Evolutionary conservation across 371 early-diverging fungal species (phyloP).

Genomic region (Rhizopus sp.): DNA sequence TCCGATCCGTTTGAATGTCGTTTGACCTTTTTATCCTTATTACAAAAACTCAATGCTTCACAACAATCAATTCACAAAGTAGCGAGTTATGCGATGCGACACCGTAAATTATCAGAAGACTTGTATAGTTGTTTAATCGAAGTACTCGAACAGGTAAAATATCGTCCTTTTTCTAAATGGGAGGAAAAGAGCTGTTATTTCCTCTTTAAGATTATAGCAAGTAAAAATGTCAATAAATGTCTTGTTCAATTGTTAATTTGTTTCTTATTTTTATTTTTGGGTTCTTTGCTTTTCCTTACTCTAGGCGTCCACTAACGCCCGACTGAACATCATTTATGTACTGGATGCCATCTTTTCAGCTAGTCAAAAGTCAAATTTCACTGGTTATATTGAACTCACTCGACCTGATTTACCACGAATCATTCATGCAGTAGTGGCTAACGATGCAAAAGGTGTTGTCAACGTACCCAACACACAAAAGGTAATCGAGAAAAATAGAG

Average conservation of each 20-base stretch:
- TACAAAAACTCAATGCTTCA: constrained; percentile 74
- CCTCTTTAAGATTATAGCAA: constrained; percentile 6
- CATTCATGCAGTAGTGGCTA: constrained; percentile 62
- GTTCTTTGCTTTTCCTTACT: neutral
- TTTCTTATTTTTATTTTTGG: constrained; percentile 2
- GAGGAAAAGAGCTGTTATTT: neutral
- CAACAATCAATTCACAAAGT: constrained; percentile 76
- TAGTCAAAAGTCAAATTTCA: constrained; percentile 54
- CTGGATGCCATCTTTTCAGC: constrained; percentile 70
- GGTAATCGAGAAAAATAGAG: constrained; percentile 33
- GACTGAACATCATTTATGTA: constrained; percentile 76
- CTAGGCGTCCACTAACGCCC: constrained; percentile 63
- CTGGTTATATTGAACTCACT: constrained; percentile 64
- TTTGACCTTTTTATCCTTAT: constrained; percentile 59
- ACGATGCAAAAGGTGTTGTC: constrained; percentile 66
- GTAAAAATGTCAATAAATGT: constrained; percentile 7
- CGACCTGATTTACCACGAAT: constrained; percentile 57
- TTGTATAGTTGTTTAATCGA: constrained; percentile 76
- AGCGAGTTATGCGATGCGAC: constrained; percentile 67
- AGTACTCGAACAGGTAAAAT: constrained; percentile 66
- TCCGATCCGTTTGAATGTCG: constrained; percentile 83
- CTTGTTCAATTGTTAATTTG: constrained; percentile 7
- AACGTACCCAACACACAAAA: constrained; percentile 72
- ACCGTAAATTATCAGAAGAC: constrained; percentile 69
- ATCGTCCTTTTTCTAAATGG: constrained; percentile 2